A percentile compares a stretch with the other conserved stretches of the same genome.
Conservation (phyloP, 2,329 filamentous ascomycete species). For the Elsinoe australis region DNA sequence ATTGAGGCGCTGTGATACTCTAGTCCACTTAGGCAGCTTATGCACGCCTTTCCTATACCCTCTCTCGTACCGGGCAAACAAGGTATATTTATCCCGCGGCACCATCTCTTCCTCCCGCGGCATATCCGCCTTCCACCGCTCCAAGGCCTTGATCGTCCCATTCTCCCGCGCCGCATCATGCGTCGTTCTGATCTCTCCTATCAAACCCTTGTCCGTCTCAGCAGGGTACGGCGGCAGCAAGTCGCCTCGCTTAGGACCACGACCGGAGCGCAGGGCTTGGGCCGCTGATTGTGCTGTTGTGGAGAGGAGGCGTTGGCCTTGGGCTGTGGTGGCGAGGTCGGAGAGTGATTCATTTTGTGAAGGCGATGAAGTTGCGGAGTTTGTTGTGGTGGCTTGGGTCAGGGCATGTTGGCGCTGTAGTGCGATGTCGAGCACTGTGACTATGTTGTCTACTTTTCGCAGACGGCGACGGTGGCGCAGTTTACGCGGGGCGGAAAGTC, state of each 20-base stretch:
- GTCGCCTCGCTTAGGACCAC: slow-evolving; percentile 28
- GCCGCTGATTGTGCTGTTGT: slow-evolving; percentile 18
- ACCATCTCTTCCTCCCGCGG: slow-evolving; percentile 92
- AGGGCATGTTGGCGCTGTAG: slow-evolving; percentile 50
- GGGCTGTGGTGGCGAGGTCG: slow-evolving; percentile 27
- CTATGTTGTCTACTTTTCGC: slow-evolving; percentile 77
- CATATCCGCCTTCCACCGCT: slow-evolving; percentile 94
- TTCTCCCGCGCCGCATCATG: slow-evolving; percentile 25
- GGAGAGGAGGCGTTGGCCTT: slow-evolving; percentile 28
- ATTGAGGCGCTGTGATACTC: slow-evolving; percentile 87
- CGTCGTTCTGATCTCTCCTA: slow-evolving; percentile 20
- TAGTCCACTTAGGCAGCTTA: slow-evolving; percentile 73
- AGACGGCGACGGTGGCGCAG: slow-evolving; percentile 75
- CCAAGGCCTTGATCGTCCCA: slow-evolving; percentile 66
- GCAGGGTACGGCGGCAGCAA: slow-evolving; percentile 18
- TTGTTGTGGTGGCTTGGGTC: slow-evolving; percentile 16
- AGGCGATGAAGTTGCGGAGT: slow-evolving; percentile 11
- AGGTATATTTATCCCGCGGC: slow-evolving; percentile 92
- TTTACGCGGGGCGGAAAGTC: slow-evolving; percentile 86
- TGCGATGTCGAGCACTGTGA: slow-evolving; percentile 72
- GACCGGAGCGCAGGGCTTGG: slow-evolving; percentile 26
- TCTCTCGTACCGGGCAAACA: slow-evolving; percentile 95
- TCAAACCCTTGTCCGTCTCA: slow-evolving; percentile 17
- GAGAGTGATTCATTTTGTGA: slow-evolving; percentile 5
- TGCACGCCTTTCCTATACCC: slow-evolving; percentile 95